These are phyloP conservation scores for Tetraselmis chui DNA, from an alignment of 139 green algal genomes.

Conservation along the genomic window DNA sequence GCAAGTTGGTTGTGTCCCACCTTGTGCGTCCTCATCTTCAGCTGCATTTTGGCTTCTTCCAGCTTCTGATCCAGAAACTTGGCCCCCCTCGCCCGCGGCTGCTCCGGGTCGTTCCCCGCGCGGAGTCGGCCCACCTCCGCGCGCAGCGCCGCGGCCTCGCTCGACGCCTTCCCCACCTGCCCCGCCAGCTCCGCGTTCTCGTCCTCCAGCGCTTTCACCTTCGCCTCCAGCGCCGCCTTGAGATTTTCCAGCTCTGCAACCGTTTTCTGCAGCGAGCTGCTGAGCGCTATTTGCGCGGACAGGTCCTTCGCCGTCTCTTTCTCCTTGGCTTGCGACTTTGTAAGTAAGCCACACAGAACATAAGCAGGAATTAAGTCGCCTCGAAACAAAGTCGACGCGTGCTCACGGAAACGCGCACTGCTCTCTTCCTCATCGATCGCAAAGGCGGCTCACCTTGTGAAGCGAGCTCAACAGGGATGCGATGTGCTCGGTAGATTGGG, in stretches of 20 bases:
- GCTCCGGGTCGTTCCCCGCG: neutral
- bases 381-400: no score
- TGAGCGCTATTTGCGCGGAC: neutral
- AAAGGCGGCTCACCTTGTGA: neutral
- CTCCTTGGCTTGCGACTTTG: neutral
- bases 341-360: no score
- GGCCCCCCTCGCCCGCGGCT: neutral
- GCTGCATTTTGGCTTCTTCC: neutral
- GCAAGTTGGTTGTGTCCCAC: no score
- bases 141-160: neutral
- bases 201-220: neutral
- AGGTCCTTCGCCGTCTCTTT: neutral
- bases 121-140: neutral
- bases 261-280: neutral
- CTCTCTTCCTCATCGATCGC: no score
- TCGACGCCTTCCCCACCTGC: neutral
- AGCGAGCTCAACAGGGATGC: neutral
- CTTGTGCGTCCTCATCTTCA: neutral
- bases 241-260: no score
- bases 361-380: no score
- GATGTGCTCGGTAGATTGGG: neutral
- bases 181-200: neutral
- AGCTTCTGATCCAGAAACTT: neutral
- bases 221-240: neutral
- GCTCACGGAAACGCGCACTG: no score